Percentiles rank a stretch among this genome's conserved stretches.
phyloP scores from a whole-genome alignment of 352 stramenopile genomes.

The Pythium folliculosum region DNA sequence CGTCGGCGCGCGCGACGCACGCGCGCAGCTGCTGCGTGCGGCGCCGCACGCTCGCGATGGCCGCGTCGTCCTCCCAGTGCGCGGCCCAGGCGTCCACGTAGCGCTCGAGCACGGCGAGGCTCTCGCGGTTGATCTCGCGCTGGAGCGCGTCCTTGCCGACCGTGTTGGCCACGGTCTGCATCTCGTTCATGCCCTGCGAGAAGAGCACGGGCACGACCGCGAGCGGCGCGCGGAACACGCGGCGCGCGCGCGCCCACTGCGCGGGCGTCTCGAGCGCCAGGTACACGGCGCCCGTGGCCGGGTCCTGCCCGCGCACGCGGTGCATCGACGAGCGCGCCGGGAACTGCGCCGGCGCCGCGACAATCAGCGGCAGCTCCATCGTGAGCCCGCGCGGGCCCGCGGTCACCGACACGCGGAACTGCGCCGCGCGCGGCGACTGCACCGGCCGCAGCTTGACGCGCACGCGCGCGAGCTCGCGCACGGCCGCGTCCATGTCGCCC shows the following conservation, averaged over 20 bases:
- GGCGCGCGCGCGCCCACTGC: constrained; percentile 54
- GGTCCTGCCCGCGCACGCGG: constrained; percentile 73
- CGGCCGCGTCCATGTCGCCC: constrained; percentile 79
- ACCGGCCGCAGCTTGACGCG: constrained; percentile 75
- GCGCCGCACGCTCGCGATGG: constrained; percentile 21
- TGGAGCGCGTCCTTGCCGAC: constrained; percentile 75
- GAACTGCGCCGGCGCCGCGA: constrained; percentile 33
- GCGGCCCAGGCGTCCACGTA: constrained; percentile 52
- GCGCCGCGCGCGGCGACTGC: constrained; percentile 54
- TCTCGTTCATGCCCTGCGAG: constrained; percentile 93
- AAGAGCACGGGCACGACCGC: constrained; percentile 78
- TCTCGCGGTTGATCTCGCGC: constrained; percentile 84
- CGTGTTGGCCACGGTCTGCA: constrained; percentile 92
- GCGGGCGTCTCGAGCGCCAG: constrained; percentile 45
- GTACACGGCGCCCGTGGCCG: constrained; percentile 73
- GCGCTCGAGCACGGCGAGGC: constrained; percentile 56
- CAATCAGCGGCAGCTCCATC: constrained; percentile 78
- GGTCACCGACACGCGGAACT: constrained; percentile 75
- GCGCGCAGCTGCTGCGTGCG: constrained; percentile 22
- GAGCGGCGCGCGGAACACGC: constrained; percentile 62
- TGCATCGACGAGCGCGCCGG: constrained; percentile 56
- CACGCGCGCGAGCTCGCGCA: constrained; percentile 70
- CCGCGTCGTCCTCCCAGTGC: constrained; percentile 37
- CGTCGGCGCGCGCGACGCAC: constrained; percentile 33
- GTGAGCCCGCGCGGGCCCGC: constrained; percentile 57